A percentile compares a stretch with the other conserved stretches of the same genome.
These are phyloP conservation scores for Lichina pygmaea DNA, from an alignment of 495 filamentous ascomycete species.

Conservation along the genomic window DNA sequence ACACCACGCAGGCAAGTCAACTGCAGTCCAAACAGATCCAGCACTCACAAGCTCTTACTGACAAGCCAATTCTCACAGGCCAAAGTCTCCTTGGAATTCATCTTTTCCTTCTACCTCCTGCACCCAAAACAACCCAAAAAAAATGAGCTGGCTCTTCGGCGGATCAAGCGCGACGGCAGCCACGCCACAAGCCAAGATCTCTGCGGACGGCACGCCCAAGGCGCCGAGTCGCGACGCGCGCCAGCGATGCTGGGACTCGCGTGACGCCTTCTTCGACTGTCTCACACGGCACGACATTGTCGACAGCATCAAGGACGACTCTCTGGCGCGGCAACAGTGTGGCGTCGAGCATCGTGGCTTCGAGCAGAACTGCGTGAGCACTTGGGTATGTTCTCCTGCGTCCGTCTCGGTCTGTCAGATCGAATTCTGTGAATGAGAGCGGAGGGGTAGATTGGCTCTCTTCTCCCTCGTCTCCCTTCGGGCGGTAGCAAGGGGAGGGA, in stretches of 20 bases:
- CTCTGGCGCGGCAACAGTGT: slow-evolving; percentile 36
- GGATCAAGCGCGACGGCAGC: slow-evolving; percentile 7
- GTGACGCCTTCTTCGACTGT: slow-evolving; percentile 68
- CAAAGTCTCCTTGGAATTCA: no score
- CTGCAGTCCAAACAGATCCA: no score
- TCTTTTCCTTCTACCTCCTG: no score
- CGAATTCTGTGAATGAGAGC: no score
- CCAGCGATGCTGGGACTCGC: slow-evolving; percentile 57
- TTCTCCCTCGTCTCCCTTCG: no score
- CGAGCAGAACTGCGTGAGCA: slow-evolving; percentile 45
- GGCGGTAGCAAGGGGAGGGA: no score
- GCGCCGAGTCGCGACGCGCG: slow-evolving; percentile 57
- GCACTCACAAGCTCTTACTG: no score
- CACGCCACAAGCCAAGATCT: slow-evolving; percentile 22
- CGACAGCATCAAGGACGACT: slow-evolving; percentile 53
- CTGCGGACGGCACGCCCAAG: slow-evolving; percentile 31
- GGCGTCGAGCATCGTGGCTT: slow-evolving; percentile 34
- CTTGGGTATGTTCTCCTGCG: slow-evolving; percentile 38
- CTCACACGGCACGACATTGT: slow-evolving; percentile 58
- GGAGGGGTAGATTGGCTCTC: no score
- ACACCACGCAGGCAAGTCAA: no score
- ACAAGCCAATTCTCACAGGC: no score
- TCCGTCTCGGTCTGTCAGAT: not conserved
- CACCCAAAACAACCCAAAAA: no score
- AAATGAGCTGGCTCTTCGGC: slow-evolving; percentile 10